Base-by-base conservation (phyloP, 345 rosid genomes). In the Reutealis trisperma region DNA sequence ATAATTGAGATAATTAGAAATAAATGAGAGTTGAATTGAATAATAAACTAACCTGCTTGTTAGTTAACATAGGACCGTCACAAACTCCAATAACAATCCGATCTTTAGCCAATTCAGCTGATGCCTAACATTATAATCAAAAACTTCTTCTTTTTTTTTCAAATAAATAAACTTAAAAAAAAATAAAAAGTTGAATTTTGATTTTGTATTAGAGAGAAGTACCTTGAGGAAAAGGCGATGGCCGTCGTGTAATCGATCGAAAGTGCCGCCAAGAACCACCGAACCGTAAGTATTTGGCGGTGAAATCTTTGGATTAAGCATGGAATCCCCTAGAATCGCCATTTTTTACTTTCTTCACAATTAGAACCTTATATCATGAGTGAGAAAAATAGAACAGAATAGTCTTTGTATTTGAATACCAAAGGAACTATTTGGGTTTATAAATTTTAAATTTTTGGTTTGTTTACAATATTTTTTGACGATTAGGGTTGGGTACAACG, bases 221-320 rank as follows among this genome's bases (percentile, higher is more conserved):
- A n/a, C n/a, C n/a, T n/a, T n/a, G n/a, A n/a, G n/a, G n/a, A n/a
- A n/a, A n/a, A n/a, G n/a, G n/a, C n/a, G 93, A 82, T 96, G 98
- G 21, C 99, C 99, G 45, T 92, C 94, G 76, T 96, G 97, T 59
- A 96, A 84, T 16, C 94, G 89, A 78, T 96, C 99, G 58, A 96
- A 93, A 8, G 99, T 96, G 63, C 99, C 97, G 0, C 99, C 99
- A 4, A 96, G 90, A 76, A 96, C 98, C 32, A 96, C 94, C 3
- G 96, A 87, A 6, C 82, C 76, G 19, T 89, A 91, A 0, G 91
- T 83, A 75, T 87, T 85, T n/a, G 90, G 89, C 5, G 86, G 80
- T 4, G 92, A 81, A 4, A 86, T 62, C 22, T 77, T 78, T 2
- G 78, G 25, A 55, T 78, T 65, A 27, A 72, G 65, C 59, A 57